Evolutionary conservation across 164 flowering plant species (phyloP), one percentile per base, ranked within the genome.

Genomic region (Dillenia turbinata): DNA sequence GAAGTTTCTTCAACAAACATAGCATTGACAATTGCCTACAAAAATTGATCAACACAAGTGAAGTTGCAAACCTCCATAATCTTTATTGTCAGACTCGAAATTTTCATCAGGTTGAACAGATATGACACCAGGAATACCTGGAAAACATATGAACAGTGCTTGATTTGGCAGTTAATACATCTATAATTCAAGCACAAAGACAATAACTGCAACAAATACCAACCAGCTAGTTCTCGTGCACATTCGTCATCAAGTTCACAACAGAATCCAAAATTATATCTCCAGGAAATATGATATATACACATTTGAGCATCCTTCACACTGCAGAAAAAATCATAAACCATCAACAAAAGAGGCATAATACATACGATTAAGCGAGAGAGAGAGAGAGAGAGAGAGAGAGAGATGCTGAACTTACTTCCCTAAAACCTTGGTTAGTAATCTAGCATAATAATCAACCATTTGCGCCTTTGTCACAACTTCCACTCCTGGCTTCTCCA

Each of bases 291-390:
- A 57, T 90, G 87, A 76, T 93, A 93, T 55, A 90, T 77, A 73
- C 97, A 85, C 96, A 87, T 88, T 57, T 93, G 97, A 3, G 98
- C 94, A 77, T 93, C 92, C 69, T 74, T 80, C 73, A 84, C 94
- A 67, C 97, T 93, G 79, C 57, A 68, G 8, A 64, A 54, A 64
- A 54, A 53, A 54, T 19, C 5, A 52, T 12, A 14, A 13, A 45
- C 40, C 10, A 19, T 9, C 52, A 56, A 46, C 3, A 54, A 14
- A 54, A 26, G 26, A 47, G 24, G 15, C 9, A 16, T 5, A 12
- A 0, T 2, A 24, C 44, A 22, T 8, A 26, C 9, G 16, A 15
- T 10, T 9, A 59, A 56, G 9, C 44, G 9, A 24, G 3, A 24
- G 13, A 62, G 10, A 11, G 24, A 54, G 15, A 16, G 16, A 56